phyloP scores from a whole-genome alignment of 345 rosid genomes.

The Moricandia arvensis region DNA sequence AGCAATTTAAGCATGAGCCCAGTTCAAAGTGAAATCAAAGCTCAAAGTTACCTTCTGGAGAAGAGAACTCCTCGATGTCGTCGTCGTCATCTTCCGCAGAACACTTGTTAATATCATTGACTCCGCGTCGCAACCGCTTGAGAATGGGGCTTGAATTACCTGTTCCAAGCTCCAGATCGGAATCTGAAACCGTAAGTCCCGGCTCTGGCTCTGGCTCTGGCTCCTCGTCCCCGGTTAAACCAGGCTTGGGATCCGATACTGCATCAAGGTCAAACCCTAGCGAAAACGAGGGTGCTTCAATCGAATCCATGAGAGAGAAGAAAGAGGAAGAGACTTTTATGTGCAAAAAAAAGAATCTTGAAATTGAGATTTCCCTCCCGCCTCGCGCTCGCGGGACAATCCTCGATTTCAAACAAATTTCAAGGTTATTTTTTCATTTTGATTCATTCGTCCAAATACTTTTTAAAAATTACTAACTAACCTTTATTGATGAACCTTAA shows the following conservation, averaged over 20 bases:
- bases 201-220: slow-evolving; percentile 25
- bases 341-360: background rate
- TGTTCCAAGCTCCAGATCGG: slow-evolving; percentile 45
- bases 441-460: too few species aligned
- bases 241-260: slow-evolving; percentile 34
- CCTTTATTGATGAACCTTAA: background rate
- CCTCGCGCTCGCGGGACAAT: background rate
- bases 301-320: slow-evolving; percentile 51
- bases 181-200: slow-evolving; percentile 42
- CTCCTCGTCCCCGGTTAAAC: slow-evolving; percentile 23
- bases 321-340: background rate
- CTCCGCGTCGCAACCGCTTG: slow-evolving; percentile 64
- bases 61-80: slow-evolving; percentile 72
- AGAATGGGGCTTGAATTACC: slow-evolving; percentile 46
- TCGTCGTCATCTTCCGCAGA: slow-evolving; percentile 36
- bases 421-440: too few species aligned
- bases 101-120: background rate
- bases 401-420: background rate
- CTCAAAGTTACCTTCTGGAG: slow-evolving; percentile 52
- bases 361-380: background rate
- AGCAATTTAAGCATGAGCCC: background rate
- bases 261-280: slow-evolving; percentile 70
- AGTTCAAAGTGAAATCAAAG: background rate
- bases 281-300: slow-evolving; percentile 84
- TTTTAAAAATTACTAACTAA: too few species aligned